Base-by-base conservation (phyloP, 192 early-diverging fungal genomes). In the Chytriomyces sp. region DNA sequence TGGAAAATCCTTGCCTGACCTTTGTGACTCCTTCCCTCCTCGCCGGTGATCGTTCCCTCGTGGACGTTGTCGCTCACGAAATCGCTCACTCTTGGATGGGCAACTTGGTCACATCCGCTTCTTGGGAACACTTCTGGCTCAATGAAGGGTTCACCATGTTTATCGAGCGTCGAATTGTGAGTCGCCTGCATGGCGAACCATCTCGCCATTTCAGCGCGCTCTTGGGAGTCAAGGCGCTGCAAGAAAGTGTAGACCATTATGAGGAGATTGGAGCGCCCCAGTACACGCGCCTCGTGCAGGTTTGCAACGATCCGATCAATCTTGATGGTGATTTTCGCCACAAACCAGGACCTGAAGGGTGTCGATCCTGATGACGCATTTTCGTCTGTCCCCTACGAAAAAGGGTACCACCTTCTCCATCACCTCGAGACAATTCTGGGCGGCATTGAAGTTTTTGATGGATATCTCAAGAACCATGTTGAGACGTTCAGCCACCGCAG, bases 11-110 rank as follows among this genome's bases (percentile, higher is more conserved):
- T 19, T 96, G 94, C 77, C 28, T 62, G 70, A 98, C 97, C 0
- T 99, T 97, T 90, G 95, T 97, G 26, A 99, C 97, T 31, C 97
- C 97, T 30, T 94, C 94, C 22, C 84, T 99, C 33, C 81, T 99
- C 52, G 96, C 96, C 39, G 95, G 96, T 59, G 97, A 99, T 79
- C 89, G 91, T 49, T 92, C 91, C 38, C 84, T 96, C 57, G 94
- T 96, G 0, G 94, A 98, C 76, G 96, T 98, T 31, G 89, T 98
- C 60, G 93, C 93, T 3, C 96, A 98, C 80, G 96, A 98, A 59
- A 87, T 96, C 62, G 91, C 92, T 2, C 94, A 96, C 77, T 94
- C 66, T 90, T 96, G 93, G 93, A 79, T 77, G 68, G 80, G 76
- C 5, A 83, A 85, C 71, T 63, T 84, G 26, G 80, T 85, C 19